Conservation (phyloP, 2,329 filamentous ascomycete species). For the Ophiocordyceps australis region DNA sequence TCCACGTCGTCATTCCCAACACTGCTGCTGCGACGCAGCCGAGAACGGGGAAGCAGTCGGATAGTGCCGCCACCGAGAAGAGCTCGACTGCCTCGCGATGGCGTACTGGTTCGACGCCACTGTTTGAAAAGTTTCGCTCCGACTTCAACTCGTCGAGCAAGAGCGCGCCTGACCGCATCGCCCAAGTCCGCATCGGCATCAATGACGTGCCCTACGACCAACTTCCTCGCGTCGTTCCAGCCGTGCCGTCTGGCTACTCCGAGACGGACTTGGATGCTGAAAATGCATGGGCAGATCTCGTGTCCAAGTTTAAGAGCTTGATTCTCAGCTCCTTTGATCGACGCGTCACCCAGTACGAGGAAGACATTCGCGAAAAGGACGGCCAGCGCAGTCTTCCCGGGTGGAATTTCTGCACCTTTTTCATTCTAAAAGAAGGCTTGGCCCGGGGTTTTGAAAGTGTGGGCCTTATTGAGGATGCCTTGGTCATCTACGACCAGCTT, state of each 20-base stretch:
- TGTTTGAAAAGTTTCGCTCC: constrained; percentile 74
- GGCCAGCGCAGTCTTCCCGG: constrained; percentile 72
- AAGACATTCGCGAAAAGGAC: constrained; percentile 91
- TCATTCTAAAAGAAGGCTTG: constrained; percentile 89
- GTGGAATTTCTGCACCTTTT: constrained; percentile 99
- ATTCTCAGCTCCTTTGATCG: constrained; percentile 83
- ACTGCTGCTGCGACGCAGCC: constrained; percentile 66
- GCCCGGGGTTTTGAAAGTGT: constrained; percentile 92
- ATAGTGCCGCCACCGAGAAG: constrained; percentile 44
- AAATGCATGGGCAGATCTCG: constrained; percentile 66
- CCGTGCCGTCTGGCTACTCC: constrained; percentile 42
- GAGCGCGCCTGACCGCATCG: constrained; percentile 54
- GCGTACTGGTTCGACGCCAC: constrained; percentile 60
- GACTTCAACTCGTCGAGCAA: constrained; percentile 73
- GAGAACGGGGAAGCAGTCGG: constrained; percentile 36
- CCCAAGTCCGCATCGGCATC: constrained; percentile 66
- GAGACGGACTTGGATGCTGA: constrained; percentile 66
- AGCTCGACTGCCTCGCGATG: constrained; percentile 52
- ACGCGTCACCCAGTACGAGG: constrained; percentile 85
- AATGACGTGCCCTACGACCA: constrained; percentile 50
- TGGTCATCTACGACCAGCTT: constrained; percentile 90
- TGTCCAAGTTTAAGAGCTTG: constrained; percentile 69
- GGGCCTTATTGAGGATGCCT: constrained; percentile 83
- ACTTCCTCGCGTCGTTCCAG: constrained; percentile 42
- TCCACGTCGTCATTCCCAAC: constrained; percentile 84